Conservation (phyloP, 768 basidiomycete species). For the Boletus pseudopeckii region DNA sequence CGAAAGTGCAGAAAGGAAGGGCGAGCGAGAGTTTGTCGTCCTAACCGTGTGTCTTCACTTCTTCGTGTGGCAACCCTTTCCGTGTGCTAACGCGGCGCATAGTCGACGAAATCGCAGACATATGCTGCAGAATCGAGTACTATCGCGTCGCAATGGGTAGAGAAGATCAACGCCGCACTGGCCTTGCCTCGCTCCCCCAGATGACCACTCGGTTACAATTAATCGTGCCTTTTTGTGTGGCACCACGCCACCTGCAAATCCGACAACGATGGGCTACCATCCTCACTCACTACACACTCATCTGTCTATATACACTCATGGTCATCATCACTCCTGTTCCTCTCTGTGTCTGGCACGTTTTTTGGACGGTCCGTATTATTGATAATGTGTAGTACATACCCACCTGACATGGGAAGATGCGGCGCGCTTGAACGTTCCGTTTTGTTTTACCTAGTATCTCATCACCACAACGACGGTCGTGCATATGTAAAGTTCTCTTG, state of each 20-base stretch:
- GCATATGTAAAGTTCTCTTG: background rate
- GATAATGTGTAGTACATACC: background rate
- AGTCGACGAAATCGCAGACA: constrained; percentile 47
- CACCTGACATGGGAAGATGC: background rate
- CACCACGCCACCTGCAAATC: background rate
- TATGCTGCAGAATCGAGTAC: constrained; percentile 40
- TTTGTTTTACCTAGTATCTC: background rate
- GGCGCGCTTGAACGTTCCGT: background rate
- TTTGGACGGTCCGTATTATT: background rate
- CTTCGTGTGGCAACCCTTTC: background rate
- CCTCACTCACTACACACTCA: background rate
- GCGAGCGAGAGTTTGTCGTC: constrained; percentile 58
- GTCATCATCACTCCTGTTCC: background rate
- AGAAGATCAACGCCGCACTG: constrained; percentile 37
- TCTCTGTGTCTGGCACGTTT: background rate
- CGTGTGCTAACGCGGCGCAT: background rate
- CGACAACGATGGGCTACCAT: background rate
- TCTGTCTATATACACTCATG: background rate
- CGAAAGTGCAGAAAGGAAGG: constrained; percentile 47
- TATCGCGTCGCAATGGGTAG: constrained; percentile 36
- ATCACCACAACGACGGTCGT: background rate
- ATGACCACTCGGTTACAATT: background rate
- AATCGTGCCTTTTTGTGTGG: background rate
- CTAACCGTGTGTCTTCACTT: constrained; percentile 46
- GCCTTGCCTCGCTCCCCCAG: constrained; percentile 13